Evolutionary conservation across 83 land plant species (phyloP).

Genomic region (Thuja plicata): DNA sequence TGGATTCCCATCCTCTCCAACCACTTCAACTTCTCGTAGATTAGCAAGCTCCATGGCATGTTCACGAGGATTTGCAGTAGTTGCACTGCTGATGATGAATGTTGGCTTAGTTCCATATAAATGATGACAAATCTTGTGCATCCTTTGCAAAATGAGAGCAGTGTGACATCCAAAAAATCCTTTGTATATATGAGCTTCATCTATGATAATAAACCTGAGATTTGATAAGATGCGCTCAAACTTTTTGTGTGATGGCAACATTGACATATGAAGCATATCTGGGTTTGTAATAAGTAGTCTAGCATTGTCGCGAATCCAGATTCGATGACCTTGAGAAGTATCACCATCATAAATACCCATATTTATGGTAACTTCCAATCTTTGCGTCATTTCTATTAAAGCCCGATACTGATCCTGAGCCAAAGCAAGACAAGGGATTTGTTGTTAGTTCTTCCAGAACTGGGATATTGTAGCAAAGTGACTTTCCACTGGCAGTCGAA

Average conservation of each 20-base stretch:
- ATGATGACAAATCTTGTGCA: slow-evolving; percentile 76
- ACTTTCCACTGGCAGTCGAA: slow-evolving; percentile 97
- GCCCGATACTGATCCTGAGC: slow-evolving; percentile 94
- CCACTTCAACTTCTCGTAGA: slow-evolving; percentile 55
- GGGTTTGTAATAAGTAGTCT: slow-evolving; percentile 95
- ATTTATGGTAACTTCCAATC: slow-evolving; percentile 29
- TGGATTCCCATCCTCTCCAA: slow-evolving; percentile 96
- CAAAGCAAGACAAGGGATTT: slow-evolving; percentile 65
- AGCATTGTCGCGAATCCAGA: slow-evolving; percentile 72
- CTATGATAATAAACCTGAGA: slow-evolving; percentile 88
- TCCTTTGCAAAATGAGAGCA: slow-evolving; percentile 81
- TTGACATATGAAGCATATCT: slow-evolving; percentile 94
- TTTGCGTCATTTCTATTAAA: slow-evolving; percentile 48
- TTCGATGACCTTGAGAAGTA: slow-evolving; percentile 63
- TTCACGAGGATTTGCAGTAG: slow-evolving; percentile 90
- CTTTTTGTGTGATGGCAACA: slow-evolving; percentile 83
- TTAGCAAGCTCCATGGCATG: slow-evolving; percentile 93
- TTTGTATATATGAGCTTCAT: slow-evolving; percentile 96
- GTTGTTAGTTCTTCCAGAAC: slow-evolving; percentile 75
- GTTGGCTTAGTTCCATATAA: slow-evolving; percentile 83
- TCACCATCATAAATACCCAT: slow-evolving; percentile 97
- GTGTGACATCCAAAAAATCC: slow-evolving; percentile 99
- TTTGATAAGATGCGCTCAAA: slow-evolving; percentile 83
- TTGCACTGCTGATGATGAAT: slow-evolving; percentile 88
- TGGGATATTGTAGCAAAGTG: slow-evolving; percentile 94